Evolutionary conservation across 495 filamentous ascomycete genomes (phyloP), one percentile per base, ranked within the genome.

Genomic region (Parmelia sp.): DNA sequence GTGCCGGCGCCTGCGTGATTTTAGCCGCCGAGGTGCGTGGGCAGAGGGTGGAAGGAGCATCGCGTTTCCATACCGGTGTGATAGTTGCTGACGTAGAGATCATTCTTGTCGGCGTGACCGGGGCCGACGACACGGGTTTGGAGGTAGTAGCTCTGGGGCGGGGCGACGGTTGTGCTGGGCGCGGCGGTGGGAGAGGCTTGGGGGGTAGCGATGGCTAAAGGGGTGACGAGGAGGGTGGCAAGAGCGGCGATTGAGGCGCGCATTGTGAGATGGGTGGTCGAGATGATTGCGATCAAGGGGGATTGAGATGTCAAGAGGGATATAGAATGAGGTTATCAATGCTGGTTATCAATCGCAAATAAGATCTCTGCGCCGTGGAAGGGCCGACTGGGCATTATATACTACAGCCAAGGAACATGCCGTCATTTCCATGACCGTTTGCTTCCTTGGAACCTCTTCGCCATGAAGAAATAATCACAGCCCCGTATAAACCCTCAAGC

Each of bases 71-170:
- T 37, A 69, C 67, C 80, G 10, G 78, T 80, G 73, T 82, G 79
- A 64, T 81, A 82, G 65, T 72, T 67, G n/a, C 73, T 71, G 55
- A 80, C 72, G 49, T 77, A 82, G 58, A 82, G 79, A 59, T 76
- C 63, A 0, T 72, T 62, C 2, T 70, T 37, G 62, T 73, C 72
- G 14, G 44, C 56, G 29, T 77, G 69, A 21, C 70, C 74, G 25
- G 39, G 55, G 33, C 57, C 35, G n/a, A 55, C 51, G 45, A 70
- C 68, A 4, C 67, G 65, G 12, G 78, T 79, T 71, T 80, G 80
- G 35, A 83, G 72, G 58, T 75, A 70, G 69, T 81, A 83, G 23
- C 69, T 63, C 27, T 70, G 70, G 5, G 64, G 58, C 36, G 70
- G 51, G 39, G 67, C 65, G 61, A 47, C 53, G 56, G 72, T 70